Percentiles rank a stretch among this genome's conserved stretches.
Evolutionary conservation across 352 stramenopile species (phyloP).

Genomic region (Phytopythium ostracodes): DNA sequence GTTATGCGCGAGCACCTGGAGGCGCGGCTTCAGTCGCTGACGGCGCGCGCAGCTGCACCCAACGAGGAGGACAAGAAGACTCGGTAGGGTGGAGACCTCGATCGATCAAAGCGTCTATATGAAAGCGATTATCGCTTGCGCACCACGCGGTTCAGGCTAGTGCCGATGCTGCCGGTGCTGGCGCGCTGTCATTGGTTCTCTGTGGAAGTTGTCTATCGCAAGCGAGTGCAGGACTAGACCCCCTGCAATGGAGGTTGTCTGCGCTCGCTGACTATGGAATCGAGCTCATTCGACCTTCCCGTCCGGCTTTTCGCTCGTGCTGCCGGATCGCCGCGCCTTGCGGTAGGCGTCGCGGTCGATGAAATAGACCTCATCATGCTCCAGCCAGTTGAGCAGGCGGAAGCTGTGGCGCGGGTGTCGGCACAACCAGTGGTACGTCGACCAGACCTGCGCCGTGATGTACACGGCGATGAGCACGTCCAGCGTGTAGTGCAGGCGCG

Average conservation of each 20-base stretch:
- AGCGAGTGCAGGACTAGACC: background rate
- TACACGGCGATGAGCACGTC: constrained; percentile 87
- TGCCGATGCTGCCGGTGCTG: background rate
- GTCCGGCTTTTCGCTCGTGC: constrained; percentile 16
- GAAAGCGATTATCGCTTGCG: background rate
- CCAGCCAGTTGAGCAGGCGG: constrained; percentile 73
- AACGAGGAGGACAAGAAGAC: constrained; percentile 31
- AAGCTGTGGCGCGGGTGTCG: constrained; percentile 56
- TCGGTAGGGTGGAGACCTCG: constrained; percentile 14
- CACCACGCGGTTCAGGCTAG: background rate
- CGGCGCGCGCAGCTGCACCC: background rate
- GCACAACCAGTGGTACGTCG: constrained; percentile 82
- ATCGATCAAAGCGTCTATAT: constrained; percentile 3
- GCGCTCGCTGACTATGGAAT: constrained; percentile 11
- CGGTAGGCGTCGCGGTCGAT: constrained; percentile 79
- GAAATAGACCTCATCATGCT: constrained; percentile 76
- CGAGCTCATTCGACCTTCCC: constrained; percentile 19
- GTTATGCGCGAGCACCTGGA: constrained; percentile 63
- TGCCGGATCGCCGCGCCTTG: constrained; percentile 62
- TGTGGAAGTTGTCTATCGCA: background rate
- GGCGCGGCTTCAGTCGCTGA: constrained; percentile 6
- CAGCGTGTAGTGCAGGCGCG: constrained; percentile 83
- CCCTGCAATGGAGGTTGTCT: background rate
- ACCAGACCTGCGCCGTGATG: constrained; percentile 82
- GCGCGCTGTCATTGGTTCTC: background rate